Evolutionary conservation across 2,329 filamentous ascomycete genomes (phyloP).

Genomic region (Aspergillus fumigatiaffinis): DNA sequence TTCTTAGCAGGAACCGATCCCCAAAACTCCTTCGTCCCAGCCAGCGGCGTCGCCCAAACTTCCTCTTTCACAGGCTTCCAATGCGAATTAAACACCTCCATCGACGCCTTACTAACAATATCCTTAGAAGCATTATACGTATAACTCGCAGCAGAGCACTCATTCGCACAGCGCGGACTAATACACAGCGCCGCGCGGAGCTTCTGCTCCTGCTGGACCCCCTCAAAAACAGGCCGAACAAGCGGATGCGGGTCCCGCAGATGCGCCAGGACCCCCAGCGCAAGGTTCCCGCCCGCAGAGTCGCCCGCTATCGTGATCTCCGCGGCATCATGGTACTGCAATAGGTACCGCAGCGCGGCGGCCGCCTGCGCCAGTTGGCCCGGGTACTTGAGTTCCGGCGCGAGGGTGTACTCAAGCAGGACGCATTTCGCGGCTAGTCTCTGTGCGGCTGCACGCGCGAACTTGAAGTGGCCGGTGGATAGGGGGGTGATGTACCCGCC

Average conservation of each 20-base stretch:
- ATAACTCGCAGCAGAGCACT: background rate
- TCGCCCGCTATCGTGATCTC: slow-evolving; percentile 13
- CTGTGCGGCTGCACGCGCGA: background rate
- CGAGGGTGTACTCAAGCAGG: slow-evolving; percentile 6
- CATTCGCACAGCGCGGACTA: background rate
- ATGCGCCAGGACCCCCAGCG: background rate
- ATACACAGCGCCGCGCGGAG: background rate
- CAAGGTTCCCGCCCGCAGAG: slow-evolving; percentile 5
- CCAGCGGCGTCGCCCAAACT: slow-evolving; percentile 3
- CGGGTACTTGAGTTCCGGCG: slow-evolving; percentile 4
- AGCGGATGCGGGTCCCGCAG: background rate
- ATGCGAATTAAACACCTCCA: background rate
- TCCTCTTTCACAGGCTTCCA: slow-evolving; percentile 3
- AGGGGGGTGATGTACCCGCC: background rate
- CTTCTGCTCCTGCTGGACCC: background rate
- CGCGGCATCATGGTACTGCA: background rate
- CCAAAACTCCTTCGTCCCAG: background rate
- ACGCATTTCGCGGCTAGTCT: background rate
- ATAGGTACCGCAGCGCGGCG: background rate
- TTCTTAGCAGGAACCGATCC: background rate
- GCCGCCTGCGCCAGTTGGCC: slow-evolving; percentile 7
- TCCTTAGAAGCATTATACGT: background rate
- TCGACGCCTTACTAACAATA: background rate
- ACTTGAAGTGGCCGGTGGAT: background rate
- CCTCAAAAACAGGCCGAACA: background rate